phyloP scores from a whole-genome alignment of 306 rosid genomes.

The Rosa rugosa region DNA sequence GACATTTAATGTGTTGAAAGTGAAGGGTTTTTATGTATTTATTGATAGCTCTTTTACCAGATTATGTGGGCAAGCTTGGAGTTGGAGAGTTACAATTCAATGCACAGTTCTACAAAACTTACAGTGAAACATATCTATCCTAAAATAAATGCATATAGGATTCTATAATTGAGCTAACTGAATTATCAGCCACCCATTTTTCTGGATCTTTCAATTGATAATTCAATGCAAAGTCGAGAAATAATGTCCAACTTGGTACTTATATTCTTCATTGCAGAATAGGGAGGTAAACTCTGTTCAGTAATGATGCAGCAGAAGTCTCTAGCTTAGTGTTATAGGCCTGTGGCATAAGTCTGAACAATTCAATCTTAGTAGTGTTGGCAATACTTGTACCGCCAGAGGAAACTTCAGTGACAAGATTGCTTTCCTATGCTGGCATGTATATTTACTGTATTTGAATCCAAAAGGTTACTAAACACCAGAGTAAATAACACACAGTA shows the following conservation, averaged over 20 bases:
- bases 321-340: not conserved
- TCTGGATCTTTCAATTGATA: not conserved
- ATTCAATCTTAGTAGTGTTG: not conserved
- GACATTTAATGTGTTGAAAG: conserved; percentile 21
- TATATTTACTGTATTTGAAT: not conserved
- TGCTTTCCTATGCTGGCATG: not conserved
- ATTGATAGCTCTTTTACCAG: not conserved
- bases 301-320: not conserved
- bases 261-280: not conserved
- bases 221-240: conserved; percentile 8
- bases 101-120: not conserved
- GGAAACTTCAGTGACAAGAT: not conserved
- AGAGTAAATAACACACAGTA: not conserved
- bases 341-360: not conserved
- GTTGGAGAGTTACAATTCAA: not conserved
- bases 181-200: conserved; percentile 16
- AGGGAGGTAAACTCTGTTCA: not conserved
- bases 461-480: not conserved
- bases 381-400: not conserved
- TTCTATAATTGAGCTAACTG: not conserved
- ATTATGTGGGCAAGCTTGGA: conserved; percentile 5
- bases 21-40: conserved; percentile 2
- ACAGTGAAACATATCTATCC: not conserved
- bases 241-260: conserved; percentile 11
- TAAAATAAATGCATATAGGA: conserved; percentile 5